Evolutionary conservation across 108 stramenopile genomes (phyloP), one percentile per base, ranked within the genome.

Genomic region (Cyclotella atomus): DNA sequence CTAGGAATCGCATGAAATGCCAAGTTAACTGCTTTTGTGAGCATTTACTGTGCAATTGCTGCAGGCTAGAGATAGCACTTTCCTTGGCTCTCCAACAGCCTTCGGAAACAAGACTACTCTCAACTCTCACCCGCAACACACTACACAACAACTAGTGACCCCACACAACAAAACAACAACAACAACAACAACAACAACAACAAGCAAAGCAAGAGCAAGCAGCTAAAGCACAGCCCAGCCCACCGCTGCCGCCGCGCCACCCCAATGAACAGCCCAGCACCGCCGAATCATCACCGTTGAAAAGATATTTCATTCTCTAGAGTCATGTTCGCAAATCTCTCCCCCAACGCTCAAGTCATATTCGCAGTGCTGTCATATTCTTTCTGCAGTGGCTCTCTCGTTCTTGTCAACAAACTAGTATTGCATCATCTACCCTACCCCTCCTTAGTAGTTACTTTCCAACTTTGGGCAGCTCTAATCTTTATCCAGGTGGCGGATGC

Each of bases 391-490:
- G 94, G 90, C 19, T 81, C 84, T 3, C 77, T 95, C 50, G 89
- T 95, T 33, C 78, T 95, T 1, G 63, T 95, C 66, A 95, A 95
- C 69, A 95, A 95, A 68, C 63, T 93, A 61, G 85, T 83, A n/a
- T 67, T 94, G 35, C 85, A 91, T 62, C 69, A 84, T 59, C 73
- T 93, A 0, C 91, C 90, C 3, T 91, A 83, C 67, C 91, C 94
- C 0, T 89, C 89, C 2, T 62, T 95, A 0, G 90, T 95, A 19
- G 83, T 91, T 33, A 62, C 81, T 35, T 65, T 93, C 55, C 94
- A 95, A 75, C 77, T 95, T 3, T 65, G 82, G 53, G 84, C 87
- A 5, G 76, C 91, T 12, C 50, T 95, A 0, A 57, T 81, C 38
- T 78, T 93, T 50, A 89, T 95, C 45, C 88, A 84, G 50, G 54